phyloP scores from a whole-genome alignment of 2,329 filamentous ascomycete genomes.

The Mollisiaceae sp. region DNA sequence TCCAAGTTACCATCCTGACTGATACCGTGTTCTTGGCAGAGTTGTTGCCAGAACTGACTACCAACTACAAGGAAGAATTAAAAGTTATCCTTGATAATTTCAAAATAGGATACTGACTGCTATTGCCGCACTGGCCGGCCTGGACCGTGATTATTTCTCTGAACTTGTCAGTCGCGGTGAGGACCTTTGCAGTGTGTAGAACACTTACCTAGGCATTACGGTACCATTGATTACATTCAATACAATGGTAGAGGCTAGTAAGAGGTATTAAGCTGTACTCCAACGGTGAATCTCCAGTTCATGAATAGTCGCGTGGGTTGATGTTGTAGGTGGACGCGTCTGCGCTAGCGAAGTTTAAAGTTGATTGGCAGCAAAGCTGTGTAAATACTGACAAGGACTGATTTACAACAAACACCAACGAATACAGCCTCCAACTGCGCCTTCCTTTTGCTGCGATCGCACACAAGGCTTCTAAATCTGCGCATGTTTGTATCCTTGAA shows the following conservation, averaged over 20 bases:
- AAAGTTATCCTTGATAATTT: neutral
- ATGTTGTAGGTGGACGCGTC: neutral
- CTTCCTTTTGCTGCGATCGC: constrained; percentile 5
- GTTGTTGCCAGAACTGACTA: constrained; percentile 98
- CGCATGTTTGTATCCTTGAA: neutral
- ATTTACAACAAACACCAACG: neutral
- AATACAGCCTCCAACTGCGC: neutral
- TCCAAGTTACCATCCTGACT: constrained; percentile 96
- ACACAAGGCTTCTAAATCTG: neutral
- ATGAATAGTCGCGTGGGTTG: neutral
- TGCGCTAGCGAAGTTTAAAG: neutral
- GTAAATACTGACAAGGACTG: neutral
- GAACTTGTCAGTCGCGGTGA: constrained; percentile 3
- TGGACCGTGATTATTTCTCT: constrained; percentile 99
- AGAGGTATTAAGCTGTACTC: neutral
- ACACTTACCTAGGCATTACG: constrained; percentile 43
- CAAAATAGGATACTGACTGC: constrained; percentile 70
- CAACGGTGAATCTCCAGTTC: neutral
- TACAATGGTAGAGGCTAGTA: neutral
- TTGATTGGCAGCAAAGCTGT: constrained; percentile 3
- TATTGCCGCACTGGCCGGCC: constrained; percentile 99
- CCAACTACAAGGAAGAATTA: constrained; percentile 65
- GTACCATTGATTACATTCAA: constrained; percentile 29
- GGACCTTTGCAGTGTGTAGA: no score
- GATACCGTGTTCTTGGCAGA: constrained; percentile 97